A percentile compares a stretch with the other conserved stretches of the same genome.
Evolutionary conservation across 331 rosid genomes (phyloP).

Genomic region (Arachis monticola): DNA sequence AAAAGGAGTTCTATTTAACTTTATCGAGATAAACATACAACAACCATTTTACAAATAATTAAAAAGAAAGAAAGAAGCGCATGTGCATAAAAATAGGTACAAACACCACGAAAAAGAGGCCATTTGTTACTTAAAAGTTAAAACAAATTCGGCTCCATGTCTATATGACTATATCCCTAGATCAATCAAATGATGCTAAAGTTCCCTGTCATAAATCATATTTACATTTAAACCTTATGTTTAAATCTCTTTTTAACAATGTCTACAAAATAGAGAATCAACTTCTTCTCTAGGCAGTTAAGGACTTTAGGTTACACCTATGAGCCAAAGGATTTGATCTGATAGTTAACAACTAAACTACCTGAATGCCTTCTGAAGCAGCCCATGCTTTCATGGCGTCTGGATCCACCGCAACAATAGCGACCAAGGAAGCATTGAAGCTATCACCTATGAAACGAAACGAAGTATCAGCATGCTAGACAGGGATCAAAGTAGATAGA

Average conservation of each 20-base stretch:
- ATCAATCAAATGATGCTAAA: no score
- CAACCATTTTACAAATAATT: neutral
- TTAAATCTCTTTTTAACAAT: no score
- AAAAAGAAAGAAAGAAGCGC: no score
- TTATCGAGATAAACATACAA: constrained; percentile 1
- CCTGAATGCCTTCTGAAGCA: constrained; percentile 66
- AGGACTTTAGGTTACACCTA: neutral
- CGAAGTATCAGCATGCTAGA: constrained; percentile 41
- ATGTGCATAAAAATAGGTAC: neutral
- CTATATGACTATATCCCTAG: no score
- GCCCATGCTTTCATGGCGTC: constrained; percentile 91
- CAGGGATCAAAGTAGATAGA: neutral
- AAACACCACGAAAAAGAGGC: neutral
- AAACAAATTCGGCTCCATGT: no score
- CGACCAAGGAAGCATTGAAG: constrained; percentile 84
- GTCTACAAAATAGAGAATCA: neutral
- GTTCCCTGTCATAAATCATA: no score
- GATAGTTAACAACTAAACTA: neutral
- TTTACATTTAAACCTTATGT: no score
- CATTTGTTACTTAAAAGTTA: no score
- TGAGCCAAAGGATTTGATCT: constrained; percentile 28
- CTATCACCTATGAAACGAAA: constrained; percentile 76
- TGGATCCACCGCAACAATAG: constrained; percentile 79
- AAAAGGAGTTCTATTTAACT: neutral
- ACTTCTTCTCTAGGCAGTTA: constrained; percentile 5